Percentiles rank a stretch among this genome's conserved stretches.
Evolutionary conservation across 2,329 filamentous ascomycete genomes (phyloP).

Genomic region (Simplicillium sp.): DNA sequence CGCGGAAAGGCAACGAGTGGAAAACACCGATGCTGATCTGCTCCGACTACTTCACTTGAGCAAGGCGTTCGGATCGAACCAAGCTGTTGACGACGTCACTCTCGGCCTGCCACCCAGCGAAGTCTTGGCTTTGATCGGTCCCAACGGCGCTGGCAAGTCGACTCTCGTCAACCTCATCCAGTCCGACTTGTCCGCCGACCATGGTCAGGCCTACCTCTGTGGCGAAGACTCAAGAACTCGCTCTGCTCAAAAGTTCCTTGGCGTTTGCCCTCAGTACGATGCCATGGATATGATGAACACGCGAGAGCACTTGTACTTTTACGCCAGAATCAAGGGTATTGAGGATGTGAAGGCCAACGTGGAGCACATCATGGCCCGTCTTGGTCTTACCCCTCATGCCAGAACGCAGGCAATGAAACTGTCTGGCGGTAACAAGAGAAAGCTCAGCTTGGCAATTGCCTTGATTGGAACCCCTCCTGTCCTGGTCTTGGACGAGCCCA

Average conservation of each 20-base stretch:
- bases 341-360: conserved; percentile 64
- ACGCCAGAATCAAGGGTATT: conserved; percentile 70
- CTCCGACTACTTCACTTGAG: conserved; percentile 65
- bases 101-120: conserved; percentile 67
- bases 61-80: conserved; percentile 62
- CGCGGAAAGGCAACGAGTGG: conserved; percentile 49
- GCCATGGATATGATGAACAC: conserved; percentile 83
- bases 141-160: conserved; percentile 80
- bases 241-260: conserved; percentile 58
- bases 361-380: conserved; percentile 58
- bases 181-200: conserved; percentile 62
- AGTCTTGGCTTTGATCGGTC: conserved; percentile 74
- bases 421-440: conserved; percentile 79
- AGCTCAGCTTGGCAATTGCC: conserved; percentile 73
- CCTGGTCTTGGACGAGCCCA: conserved; percentile 74
- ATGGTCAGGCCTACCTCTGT: conserved; percentile 59
- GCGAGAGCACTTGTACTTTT: conserved; percentile 70
- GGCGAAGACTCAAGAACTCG: conserved; percentile 50
- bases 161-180: conserved; percentile 77
- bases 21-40: conserved; percentile 47
- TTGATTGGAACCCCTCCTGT: conserved; percentile 80
- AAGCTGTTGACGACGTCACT: conserved; percentile 70
- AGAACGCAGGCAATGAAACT: conserved; percentile 64
- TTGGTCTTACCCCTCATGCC: conserved; percentile 60
- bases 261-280: conserved; percentile 74